phyloP scores from a whole-genome alignment of 1,284 basidiomycete genomes.

The Apiotrichum gracile region DNA sequence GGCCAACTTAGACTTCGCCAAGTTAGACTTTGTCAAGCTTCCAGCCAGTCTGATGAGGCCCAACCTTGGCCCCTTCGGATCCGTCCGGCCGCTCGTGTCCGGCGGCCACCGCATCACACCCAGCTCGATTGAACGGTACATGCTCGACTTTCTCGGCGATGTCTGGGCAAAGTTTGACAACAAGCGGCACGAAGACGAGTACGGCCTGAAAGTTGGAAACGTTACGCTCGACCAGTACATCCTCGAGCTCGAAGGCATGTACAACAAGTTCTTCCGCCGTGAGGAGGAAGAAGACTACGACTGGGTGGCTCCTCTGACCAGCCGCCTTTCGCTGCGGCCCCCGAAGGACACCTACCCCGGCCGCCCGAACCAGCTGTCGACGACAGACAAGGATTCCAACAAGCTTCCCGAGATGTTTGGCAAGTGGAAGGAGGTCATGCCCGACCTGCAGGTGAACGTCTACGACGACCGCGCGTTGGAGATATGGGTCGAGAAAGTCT shows the following conservation, averaged over 20 bases:
- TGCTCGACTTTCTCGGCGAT: background rate
- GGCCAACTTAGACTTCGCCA: too few species aligned
- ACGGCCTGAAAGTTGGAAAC: slow-evolving; percentile 3
- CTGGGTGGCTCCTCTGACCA: slow-evolving; percentile 20
- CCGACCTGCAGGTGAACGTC: slow-evolving; percentile 28
- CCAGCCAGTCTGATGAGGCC: too few species aligned
- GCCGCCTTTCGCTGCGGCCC: slow-evolving; percentile 25
- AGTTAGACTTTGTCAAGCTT: too few species aligned
- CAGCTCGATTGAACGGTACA: background rate
- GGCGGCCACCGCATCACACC: background rate
- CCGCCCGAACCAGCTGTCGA: slow-evolving; percentile 27
- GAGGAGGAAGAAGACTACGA: slow-evolving; percentile 6
- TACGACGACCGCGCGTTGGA: slow-evolving; percentile 30
- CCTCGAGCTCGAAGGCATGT: slow-evolving; percentile 21
- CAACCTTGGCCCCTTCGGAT: too few species aligned
- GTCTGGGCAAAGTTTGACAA: background rate
- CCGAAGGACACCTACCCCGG: slow-evolving; percentile 24
- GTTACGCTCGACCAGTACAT: slow-evolving; percentile 19
- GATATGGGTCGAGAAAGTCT: slow-evolving; percentile 26
- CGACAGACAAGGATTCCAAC: slow-evolving; percentile 30
- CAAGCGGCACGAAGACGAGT: background rate
- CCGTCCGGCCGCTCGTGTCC: too few species aligned
- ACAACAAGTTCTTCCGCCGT: slow-evolving; percentile 20
- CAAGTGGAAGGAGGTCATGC: slow-evolving; percentile 34
- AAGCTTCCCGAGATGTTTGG: slow-evolving; percentile 27